phyloP scores from a whole-genome alignment of 768 basidiomycete genomes.

The Boletus tylopilopsis region DNA sequence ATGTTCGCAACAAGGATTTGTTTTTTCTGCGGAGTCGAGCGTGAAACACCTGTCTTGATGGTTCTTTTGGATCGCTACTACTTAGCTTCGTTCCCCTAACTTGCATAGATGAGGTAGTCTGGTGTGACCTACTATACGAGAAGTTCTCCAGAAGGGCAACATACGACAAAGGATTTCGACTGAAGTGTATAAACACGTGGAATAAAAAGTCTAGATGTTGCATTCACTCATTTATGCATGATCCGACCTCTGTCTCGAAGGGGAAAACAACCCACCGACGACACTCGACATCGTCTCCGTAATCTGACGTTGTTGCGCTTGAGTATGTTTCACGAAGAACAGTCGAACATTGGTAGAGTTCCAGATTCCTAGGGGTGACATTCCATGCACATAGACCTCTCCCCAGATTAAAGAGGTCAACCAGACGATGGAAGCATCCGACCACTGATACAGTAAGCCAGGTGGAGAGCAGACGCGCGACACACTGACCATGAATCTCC shows the following conservation, averaged over 20 bases:
- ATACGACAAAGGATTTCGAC: no score
- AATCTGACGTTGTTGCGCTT: constrained; percentile 62
- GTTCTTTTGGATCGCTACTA: no score
- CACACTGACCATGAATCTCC: constrained; percentile 68
- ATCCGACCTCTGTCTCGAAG: constrained; percentile 29
- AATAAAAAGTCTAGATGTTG: neutral
- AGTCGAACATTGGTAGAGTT: constrained; percentile 84
- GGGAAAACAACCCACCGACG: constrained; percentile 71
- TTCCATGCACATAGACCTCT: constrained; percentile 86
- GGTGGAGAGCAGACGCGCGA: neutral
- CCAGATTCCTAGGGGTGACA: constrained; percentile 88
- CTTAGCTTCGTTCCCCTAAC: no score
- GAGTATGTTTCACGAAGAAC: constrained; percentile 89
- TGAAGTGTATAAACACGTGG: no score
- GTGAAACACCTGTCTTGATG: no score
- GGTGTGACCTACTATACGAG: no score
- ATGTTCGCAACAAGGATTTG: no score
- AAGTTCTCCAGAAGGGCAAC: no score
- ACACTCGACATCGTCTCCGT: constrained; percentile 78
- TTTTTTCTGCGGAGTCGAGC: no score
- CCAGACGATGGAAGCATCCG: constrained; percentile 89
- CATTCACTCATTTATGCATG: constrained; percentile 15
- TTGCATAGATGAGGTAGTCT: no score
- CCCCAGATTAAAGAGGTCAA: constrained; percentile 94
- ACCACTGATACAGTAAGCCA: constrained; percentile 59